phyloP scores from a whole-genome alignment of 2,329 filamentous ascomycete species.

The Colletotrichum liriopes region DNA sequence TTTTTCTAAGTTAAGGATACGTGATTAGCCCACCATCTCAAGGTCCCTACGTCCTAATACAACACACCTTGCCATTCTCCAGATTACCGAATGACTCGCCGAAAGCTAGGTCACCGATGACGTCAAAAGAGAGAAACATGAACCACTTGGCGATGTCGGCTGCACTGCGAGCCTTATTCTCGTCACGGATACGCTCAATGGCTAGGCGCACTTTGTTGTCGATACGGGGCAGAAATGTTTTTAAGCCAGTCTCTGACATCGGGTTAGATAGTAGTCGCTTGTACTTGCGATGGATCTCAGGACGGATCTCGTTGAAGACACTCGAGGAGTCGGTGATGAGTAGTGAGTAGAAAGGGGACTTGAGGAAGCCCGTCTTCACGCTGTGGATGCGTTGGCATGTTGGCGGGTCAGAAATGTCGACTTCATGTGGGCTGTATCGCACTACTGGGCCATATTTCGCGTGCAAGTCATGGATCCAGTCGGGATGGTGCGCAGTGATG shows the following conservation, averaged over 20 bases:
- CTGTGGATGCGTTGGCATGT: slow-evolving; percentile 51
- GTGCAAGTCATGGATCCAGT: slow-evolving; percentile 35
- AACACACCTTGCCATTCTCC: slow-evolving; percentile 51
- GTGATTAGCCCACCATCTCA: neutral
- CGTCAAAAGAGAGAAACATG: slow-evolving; percentile 62
- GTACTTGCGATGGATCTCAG: slow-evolving; percentile 49
- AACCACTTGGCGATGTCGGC: slow-evolving; percentile 69
- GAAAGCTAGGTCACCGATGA: slow-evolving; percentile 51
- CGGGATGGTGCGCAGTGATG: slow-evolving; percentile 14
- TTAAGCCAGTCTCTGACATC: slow-evolving; percentile 57
- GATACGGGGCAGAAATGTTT: slow-evolving; percentile 56
- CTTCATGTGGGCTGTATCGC: slow-evolving; percentile 28
- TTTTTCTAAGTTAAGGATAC: slow-evolving; percentile 4
- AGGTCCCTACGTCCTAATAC: fast-evolving
- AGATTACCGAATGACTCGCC: slow-evolving; percentile 50
- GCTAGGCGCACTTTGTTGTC: slow-evolving; percentile 57
- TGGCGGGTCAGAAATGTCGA: slow-evolving; percentile 44
- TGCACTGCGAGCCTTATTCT: slow-evolving; percentile 55
- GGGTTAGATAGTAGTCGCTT: slow-evolving; percentile 60
- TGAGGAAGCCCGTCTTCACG: slow-evolving; percentile 25
- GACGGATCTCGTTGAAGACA: slow-evolving; percentile 29
- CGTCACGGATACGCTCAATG: slow-evolving; percentile 60
- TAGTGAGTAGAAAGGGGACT: slow-evolving; percentile 28
- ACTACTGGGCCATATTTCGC: slow-evolving; percentile 37
- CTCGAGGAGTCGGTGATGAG: slow-evolving; percentile 41